Base-by-base conservation (phyloP, 768 basidiomycete genomes). In the Dioszegia hungarica region DNA sequence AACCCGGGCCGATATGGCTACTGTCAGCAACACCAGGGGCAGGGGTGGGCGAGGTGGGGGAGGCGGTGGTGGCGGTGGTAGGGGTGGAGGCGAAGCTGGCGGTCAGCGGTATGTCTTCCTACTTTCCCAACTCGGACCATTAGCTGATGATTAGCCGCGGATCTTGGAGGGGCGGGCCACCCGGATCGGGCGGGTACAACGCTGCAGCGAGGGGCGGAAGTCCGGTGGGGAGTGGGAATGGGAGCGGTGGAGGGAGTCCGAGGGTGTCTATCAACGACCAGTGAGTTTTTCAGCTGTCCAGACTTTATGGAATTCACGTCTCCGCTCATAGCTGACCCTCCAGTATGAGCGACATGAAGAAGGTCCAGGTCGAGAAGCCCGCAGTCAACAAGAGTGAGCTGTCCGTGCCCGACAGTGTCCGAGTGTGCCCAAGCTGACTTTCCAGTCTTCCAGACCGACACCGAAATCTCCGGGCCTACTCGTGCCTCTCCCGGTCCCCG, bases 401-500 rank as follows among this genome's bases (percentile, higher is more conserved):
- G 8, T 12, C 19, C 29, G 3, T 14, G 45, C 10, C 28, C 9
- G n/a, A 15, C 22, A 15, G 24, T 54, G 29, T 39, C 19, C 34
- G 12, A 29, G 9, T 10, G 31, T 14, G 31, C 31, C 2, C 4
- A 34, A 43, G 40, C 50, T 59, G 38, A 56, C 37, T 33, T 27
- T 33, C n/a, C 53, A 69, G 65, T 49, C 29, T 67, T 73, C 38
- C 63, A 61, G 40, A 73, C 72, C 39, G 72, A 73, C 33, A 63
- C 62, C 25, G 72, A 73, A 38, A 73, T 73, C 41, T 70, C 72
- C 12, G 49, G 44, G 17, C 34, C 24, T 24, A 19, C 12, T 11
- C 38, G 57, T 19, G 19, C 59, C 28, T 34, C 56, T 8, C 39
- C 33, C 5, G 37, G 34, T 11, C 67, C 63, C 46, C 59, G 72